Base-by-base conservation (phyloP, 2,329 filamentous ascomycete species). In the Fusarium tanahbumbuense region DNA sequence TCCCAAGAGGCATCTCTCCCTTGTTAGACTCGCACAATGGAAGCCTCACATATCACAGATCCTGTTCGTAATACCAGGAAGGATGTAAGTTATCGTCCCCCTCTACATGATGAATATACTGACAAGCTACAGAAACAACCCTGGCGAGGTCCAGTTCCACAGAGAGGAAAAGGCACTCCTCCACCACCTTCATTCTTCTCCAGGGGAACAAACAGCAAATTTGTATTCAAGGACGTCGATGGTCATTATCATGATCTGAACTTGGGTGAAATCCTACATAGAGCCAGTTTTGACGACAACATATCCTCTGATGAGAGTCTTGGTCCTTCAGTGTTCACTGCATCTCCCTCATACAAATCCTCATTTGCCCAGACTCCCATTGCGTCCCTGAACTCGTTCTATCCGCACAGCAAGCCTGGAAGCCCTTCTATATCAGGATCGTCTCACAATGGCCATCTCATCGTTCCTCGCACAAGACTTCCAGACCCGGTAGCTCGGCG, bases 311-410 rank as follows among this genome's bases (percentile, higher is more conserved):
- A 55, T 12, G 49, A 68, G 22, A 68, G 65, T 40, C 47, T 30
- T 30, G 44, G 46, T 15, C 64, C 58, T 20, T 63, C 65, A 8
- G 9, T 67, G 8, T 56, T 63, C 20, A 53, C 53, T 27, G 53
- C 64, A 50, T 63, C 58, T 3, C 58, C 46, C 7, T 68, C 64
- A 20, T 68, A 68, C 48, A 68, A 68, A 41, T 68, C 64, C 18
- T 69, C 60, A 12, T 68, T 64, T 47, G 48, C 60, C 15, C 64
- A 68, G 30, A 68, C 65, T 20, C 64, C 65, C 8, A 54, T 68
- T 18, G 45, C 65, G 8, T 57, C 53, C 13, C 8, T 54, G 15
- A 40, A 52, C 12, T 68, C 59, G 12, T 44, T 48, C 8, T 41
- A 44, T 8, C 42, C 49, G 4, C 37, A 67, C n/a, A 50, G 40